Evolutionary conservation across 768 basidiomycete genomes (phyloP), one percentile per base, ranked within the genome.

Genomic region (Naganishia vaughanmartiniae): DNA sequence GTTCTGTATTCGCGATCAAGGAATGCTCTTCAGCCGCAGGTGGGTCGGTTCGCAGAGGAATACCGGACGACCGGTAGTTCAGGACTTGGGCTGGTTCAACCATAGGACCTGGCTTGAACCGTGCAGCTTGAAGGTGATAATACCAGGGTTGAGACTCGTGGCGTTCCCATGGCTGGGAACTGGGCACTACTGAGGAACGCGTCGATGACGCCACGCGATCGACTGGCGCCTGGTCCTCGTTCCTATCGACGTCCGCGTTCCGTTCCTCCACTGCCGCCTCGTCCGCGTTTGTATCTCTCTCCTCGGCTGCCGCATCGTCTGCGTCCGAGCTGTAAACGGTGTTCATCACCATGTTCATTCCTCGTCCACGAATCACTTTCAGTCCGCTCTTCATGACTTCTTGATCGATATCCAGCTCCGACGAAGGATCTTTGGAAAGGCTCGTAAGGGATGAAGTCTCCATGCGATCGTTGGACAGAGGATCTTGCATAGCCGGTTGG

Each of bases 381-480:
- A 63, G 42, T 12, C 60, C 60, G 17, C 21, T 45, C 17, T n/a
- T 39, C 24, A 26, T 34, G 24, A 14, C 24, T 14, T 63, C 60
- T 11, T 26, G 31, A 26, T 42, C 42, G 19, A 55, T 26, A 45
- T 63, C 36, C 30, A 24, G 4, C 11, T 63, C 60, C 14, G 60
- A 63, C 15, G 60, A 63, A 2, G 42, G 60, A 24, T 42, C 42
- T 30, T 63, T 63, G 15, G 60, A 63, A 11, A 63, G 33, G 26
- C 60, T 63, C 6, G 60, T 63, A 24, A 63, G 60, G 34, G 60
- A 63, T 30, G 60, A 63, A 26, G 60, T 63, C 17, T 63, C 60
- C 15, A n/a, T n/a, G 17, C 39, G 34, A 36, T 46, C 28, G 6
- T 63, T 42, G n/a, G 57, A 58, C 2, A n/a, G 39, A 15, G 39